A percentile compares a stretch with the other conserved stretches of the same genome.
These are phyloP conservation scores for Cystobasidium onofrii DNA, from an alignment of 768 basidiomycete genomes.

Conservation along the genomic window DNA sequence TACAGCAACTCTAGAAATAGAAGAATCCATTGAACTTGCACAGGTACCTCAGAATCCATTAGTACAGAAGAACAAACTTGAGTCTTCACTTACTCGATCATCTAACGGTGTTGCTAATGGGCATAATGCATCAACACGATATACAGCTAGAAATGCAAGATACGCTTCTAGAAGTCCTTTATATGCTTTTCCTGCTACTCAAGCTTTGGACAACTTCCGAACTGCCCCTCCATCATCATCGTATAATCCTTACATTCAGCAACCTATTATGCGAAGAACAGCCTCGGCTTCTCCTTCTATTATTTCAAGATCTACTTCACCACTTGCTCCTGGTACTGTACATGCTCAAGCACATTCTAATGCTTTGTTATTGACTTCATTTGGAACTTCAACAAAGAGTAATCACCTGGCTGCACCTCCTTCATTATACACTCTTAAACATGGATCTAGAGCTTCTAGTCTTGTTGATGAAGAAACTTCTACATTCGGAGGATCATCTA, in stretches of 20 bases:
- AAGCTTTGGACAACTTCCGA: not conserved
- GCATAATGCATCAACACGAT: not conserved
- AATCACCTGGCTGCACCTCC: not conserved
- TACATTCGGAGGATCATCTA: not conserved
- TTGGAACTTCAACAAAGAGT: not conserved
- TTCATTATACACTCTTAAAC: not conserved
- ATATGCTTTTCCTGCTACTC: constrained; percentile 5
- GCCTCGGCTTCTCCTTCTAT: not conserved
- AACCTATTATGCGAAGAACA: not conserved
- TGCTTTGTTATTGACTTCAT: not conserved
- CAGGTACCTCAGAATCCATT: constrained; percentile 1
- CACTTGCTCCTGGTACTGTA: not conserved
- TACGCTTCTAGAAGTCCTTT: constrained; percentile 7
- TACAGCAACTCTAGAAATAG: not conserved
- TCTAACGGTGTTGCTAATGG: not conserved
- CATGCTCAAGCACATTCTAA: not conserved
- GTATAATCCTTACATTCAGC: not conserved
- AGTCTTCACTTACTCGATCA: not conserved
- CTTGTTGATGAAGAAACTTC: not conserved
- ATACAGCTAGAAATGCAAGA: not conserved
- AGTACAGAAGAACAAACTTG: not conserved
- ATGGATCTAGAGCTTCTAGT: not conserved
- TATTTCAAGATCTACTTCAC: not conserved
- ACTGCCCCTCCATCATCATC: not conserved
- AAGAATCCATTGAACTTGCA: not conserved